Conservation (phyloP, 257 asterid species). For the Gentiana dahurica region DNA sequence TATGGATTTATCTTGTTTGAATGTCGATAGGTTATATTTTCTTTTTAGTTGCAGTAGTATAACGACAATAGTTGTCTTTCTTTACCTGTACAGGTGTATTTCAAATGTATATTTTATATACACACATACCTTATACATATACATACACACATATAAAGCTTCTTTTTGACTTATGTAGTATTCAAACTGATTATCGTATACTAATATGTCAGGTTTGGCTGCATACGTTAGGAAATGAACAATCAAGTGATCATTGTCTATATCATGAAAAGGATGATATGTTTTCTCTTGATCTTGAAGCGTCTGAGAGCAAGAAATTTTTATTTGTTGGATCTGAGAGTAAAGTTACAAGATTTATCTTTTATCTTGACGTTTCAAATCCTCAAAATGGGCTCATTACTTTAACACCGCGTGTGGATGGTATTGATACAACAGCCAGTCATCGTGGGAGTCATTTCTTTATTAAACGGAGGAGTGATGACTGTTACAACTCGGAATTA, state of each 20-base stretch:
- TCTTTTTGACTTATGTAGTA: neutral
- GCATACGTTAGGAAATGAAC: constrained; percentile 68
- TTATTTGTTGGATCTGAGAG: constrained; percentile 74
- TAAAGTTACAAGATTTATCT: constrained; percentile 74
- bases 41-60: no score
- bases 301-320: constrained; percentile 88
- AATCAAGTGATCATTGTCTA: constrained; percentile 62
- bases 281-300: constrained; percentile 62
- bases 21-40: no score
- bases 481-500: constrained; percentile 75
- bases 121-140: no score
- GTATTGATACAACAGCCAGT: constrained; percentile 74
- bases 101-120: no score
- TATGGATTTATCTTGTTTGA: no score
- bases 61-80: no score
- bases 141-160: no score
- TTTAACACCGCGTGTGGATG: constrained; percentile 69
- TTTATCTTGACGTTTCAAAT: constrained; percentile 62
- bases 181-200: constrained; percentile 5
- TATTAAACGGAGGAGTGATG: constrained; percentile 68
- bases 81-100: neutral
- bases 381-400: constrained; percentile 50
- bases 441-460: constrained; percentile 94
- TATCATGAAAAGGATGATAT: constrained; percentile 84
- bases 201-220: constrained; percentile 64